A percentile compares a stretch with the other conserved stretches of the same genome.
Evolutionary conservation across 2,329 filamentous ascomycete genomes (phyloP).

Genomic region (Ceratocystis destructans): DNA sequence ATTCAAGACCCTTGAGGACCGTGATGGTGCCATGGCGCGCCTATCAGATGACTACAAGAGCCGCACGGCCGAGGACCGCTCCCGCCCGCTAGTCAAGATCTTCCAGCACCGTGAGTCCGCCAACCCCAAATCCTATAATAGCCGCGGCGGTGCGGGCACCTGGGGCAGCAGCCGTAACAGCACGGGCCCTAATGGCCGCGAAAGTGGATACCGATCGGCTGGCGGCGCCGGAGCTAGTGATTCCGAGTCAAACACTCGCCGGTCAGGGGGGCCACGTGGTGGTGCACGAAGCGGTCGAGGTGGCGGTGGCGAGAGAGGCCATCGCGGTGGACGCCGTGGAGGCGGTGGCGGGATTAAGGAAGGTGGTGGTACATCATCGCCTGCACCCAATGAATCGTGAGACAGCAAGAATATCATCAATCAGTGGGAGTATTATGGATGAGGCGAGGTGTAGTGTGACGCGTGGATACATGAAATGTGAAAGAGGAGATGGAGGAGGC

Average conservation of each 20-base stretch:
- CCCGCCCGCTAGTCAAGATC: slow-evolving; percentile 68
- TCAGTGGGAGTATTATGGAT: background rate
- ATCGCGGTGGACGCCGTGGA: slow-evolving; percentile 32
- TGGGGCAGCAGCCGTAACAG: slow-evolving; percentile 55
- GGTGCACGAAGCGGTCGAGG: slow-evolving; percentile 39
- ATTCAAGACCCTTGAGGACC: slow-evolving; percentile 67
- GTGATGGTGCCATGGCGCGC: slow-evolving; percentile 62
- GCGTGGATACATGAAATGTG: background rate
- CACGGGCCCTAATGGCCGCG: slow-evolving; percentile 37
- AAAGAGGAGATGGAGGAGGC: background rate
- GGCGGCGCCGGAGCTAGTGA: slow-evolving; percentile 54
- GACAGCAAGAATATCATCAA: too few relatives aligned
- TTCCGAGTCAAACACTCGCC: slow-evolving; percentile 43
- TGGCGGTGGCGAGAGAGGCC: slow-evolving; percentile 41
- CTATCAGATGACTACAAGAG: slow-evolving; percentile 66
- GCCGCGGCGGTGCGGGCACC: slow-evolving; percentile 51
- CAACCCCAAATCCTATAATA: slow-evolving; percentile 34
- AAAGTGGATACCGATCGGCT: slow-evolving; percentile 72
- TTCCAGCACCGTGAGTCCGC: slow-evolving; percentile 54
- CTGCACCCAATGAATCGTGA: slow-evolving; percentile 32
- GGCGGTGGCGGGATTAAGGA: slow-evolving; percentile 44
- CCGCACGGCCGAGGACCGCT: slow-evolving; percentile 55
- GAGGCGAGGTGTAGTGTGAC: background rate
- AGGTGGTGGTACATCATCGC: slow-evolving; percentile 41
- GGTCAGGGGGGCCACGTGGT: slow-evolving; percentile 36